A percentile compares a stretch with the other conserved stretches of the same genome.
Evolutionary conservation across 345 rosid genomes (phyloP).

Genomic region (Anacardium occidentale): DNA sequence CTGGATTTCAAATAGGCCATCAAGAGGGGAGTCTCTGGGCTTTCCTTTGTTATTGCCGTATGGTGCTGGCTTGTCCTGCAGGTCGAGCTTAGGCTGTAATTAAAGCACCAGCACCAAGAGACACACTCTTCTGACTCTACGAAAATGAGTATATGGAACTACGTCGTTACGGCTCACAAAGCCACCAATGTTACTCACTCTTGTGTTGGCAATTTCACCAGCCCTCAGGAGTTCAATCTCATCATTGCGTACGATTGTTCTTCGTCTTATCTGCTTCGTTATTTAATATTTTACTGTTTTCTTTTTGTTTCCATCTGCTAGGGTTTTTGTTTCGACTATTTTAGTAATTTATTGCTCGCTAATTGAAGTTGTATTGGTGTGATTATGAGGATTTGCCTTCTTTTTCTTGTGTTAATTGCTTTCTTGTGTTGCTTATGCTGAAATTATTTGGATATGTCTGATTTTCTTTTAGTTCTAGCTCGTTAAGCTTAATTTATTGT

Average conservation of each 20-base stretch:
- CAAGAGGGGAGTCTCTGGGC: too few species aligned
- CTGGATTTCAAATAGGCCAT: too few species aligned
- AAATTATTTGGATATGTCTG: background rate
- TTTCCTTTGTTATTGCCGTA: too few species aligned
- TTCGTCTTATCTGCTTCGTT: background rate
- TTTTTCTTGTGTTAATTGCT: background rate
- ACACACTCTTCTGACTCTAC: background rate
- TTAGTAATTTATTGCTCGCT: background rate
- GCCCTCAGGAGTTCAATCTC: slow-evolving; percentile 91
- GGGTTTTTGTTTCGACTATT: background rate
- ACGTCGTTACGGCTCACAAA: slow-evolving; percentile 63
- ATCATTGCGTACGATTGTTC: slow-evolving; percentile 60
- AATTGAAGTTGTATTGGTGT: background rate
- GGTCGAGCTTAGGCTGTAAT: too few species aligned
- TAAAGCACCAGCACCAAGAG: too few species aligned
- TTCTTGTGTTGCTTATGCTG: slow-evolving; percentile 10
- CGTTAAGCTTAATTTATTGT: background rate
- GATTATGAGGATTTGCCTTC: background rate
- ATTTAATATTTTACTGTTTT: slow-evolving; percentile 8
- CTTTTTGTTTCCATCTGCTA: background rate
- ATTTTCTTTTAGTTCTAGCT: background rate
- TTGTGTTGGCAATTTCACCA: slow-evolving; percentile 94
- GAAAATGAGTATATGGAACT: slow-evolving; percentile 52
- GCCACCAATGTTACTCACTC: slow-evolving; percentile 92
- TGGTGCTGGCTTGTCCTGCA: too few species aligned